Conservation (phyloP, 139 green algal genomes). For the Ettlia oleoabundans region DNA sequence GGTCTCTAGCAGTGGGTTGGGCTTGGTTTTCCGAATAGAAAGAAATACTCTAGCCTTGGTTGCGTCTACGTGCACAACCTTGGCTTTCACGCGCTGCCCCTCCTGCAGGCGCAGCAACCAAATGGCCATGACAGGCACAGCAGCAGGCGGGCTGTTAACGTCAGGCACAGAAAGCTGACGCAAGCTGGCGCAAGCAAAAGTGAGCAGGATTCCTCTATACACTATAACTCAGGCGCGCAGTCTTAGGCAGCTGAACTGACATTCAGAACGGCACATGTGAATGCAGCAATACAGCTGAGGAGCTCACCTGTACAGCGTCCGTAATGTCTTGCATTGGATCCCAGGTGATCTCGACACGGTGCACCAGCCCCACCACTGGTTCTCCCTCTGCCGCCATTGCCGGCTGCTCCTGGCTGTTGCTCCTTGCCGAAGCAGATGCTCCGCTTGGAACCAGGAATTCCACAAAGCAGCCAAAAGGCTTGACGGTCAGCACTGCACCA, state of each 20-base stretch:
- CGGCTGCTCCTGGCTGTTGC: background rate
- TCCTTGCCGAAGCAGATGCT: too few species aligned
- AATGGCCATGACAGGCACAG: background rate
- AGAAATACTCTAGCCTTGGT: slow-evolving; percentile 41
- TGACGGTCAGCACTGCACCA: slow-evolving; percentile 35
- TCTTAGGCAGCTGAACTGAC: too few species aligned
- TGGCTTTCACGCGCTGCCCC: slow-evolving; percentile 31
- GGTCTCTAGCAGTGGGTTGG: slow-evolving; percentile 44
- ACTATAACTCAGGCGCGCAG: too few species aligned
- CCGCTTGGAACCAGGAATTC: slow-evolving; percentile 42
- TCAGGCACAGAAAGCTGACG: background rate
- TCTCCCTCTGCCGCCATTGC: background rate
- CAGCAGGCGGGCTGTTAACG: background rate
- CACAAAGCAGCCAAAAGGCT: slow-evolving; percentile 48
- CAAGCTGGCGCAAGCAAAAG: background rate
- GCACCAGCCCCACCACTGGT: slow-evolving; percentile 40
- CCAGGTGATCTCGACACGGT: slow-evolving; percentile 44
- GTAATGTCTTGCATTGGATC: background rate
- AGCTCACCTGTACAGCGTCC: slow-evolving; percentile 12
- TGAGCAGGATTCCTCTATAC: too few species aligned
- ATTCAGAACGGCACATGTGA: too few species aligned
- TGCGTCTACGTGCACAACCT: slow-evolving; percentile 34
- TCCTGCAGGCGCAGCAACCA: too few species aligned
- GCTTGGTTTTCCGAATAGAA: slow-evolving; percentile 17
- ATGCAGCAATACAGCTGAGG: background rate